These are phyloP conservation scores for Spergularia azorica DNA, from an alignment of 179 eudicot species.

Conservation along the genomic window DNA sequence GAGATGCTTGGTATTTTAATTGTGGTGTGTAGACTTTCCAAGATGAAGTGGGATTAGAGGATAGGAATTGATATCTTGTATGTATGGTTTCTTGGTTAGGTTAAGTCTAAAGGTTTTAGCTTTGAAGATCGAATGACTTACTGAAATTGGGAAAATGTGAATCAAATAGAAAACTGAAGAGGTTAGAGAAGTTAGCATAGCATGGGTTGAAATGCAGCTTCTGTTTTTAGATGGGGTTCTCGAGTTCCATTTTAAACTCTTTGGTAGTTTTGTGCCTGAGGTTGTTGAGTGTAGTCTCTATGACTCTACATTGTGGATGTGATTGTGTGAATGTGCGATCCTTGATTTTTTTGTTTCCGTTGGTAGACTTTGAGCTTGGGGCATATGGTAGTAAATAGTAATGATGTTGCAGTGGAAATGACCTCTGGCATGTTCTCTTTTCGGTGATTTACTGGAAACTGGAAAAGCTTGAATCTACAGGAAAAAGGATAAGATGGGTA, in stretches of 20 bases:
- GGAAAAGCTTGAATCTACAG: too few relatives aligned
- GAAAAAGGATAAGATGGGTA: too few relatives aligned
- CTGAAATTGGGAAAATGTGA: not conserved
- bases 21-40: not conserved
- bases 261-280: not conserved
- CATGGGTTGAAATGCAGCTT: not conserved
- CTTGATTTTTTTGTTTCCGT: not conserved
- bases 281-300: not conserved
- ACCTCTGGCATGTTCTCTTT: not conserved
- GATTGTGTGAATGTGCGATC: not conserved
- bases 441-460: too few relatives aligned
- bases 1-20: not conserved
- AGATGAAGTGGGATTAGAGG: not conserved
- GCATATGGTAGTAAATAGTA: not conserved
- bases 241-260: too few relatives aligned
- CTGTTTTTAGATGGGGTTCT: not conserved
- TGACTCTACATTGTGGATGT: not conserved
- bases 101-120: not conserved
- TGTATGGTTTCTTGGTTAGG: not conserved
- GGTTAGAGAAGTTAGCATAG: not conserved
- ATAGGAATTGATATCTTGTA: not conserved
- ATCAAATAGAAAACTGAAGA: not conserved
- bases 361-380: not conserved
- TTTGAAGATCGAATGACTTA: not conserved
- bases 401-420: not conserved